Conservation (phyloP, 352 stramenopile species). For the Aphanomyces stellatus region DNA sequence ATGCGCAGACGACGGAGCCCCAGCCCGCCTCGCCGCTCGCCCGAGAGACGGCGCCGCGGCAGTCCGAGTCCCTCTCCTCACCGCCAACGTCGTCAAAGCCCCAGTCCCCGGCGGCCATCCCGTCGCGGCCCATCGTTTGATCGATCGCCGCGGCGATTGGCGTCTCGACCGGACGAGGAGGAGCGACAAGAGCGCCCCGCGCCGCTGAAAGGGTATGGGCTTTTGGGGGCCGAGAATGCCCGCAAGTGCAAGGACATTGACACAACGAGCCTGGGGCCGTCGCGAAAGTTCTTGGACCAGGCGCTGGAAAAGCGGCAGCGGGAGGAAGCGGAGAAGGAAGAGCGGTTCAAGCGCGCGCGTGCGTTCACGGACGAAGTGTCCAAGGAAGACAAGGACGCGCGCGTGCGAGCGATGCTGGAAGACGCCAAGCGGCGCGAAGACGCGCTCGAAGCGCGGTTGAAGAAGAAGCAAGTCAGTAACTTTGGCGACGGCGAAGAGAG, state of each 20-base stretch:
- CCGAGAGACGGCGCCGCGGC: too few species aligned
- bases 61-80: too few species aligned
- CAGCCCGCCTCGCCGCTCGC: neutral
- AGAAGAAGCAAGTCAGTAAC: constrained; percentile 37
- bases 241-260: constrained; percentile 64
- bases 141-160: neutral
- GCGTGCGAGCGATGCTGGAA: constrained; percentile 61
- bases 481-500: constrained; percentile 37
- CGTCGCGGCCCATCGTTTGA: neutral
- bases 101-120: neutral
- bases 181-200: neutral
- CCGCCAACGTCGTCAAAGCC: neutral
- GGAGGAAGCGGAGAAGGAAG: constrained; percentile 56
- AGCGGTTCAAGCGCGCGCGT: constrained; percentile 28
- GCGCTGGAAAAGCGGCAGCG: constrained; percentile 54
- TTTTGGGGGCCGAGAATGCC: constrained; percentile 47
- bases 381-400: constrained; percentile 55
- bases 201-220: constrained; percentile 25
- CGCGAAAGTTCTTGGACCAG: constrained; percentile 61
- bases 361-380: constrained; percentile 16
- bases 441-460: constrained; percentile 42
- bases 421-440: constrained; percentile 61
- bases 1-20: neutral
- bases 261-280: constrained; percentile 64
- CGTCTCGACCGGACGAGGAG: neutral